Conservation (phyloP, 1,139 yeast species). For the Saccharomycopsis crataegensis region DNA sequence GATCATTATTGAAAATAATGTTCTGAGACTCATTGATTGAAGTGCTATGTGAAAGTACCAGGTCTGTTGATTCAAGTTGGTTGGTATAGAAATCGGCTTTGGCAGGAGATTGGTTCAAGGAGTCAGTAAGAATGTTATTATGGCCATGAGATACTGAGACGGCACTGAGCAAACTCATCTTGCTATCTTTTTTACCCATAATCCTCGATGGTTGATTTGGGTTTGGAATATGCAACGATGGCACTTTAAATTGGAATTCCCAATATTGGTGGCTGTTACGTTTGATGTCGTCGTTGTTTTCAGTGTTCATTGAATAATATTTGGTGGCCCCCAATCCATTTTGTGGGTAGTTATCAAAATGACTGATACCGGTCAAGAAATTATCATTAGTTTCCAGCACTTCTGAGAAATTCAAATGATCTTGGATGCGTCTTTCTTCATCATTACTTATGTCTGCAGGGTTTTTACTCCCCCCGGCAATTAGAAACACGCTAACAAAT, state of each 20-base stretch:
- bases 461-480: constrained; percentile 16
- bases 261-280: not conserved
- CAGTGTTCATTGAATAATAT: too few relatives aligned
- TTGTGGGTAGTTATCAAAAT: not conserved
- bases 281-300: not conserved
- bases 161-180: not conserved
- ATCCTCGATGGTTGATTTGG: not conserved
- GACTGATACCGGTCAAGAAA: not conserved
- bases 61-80: not conserved
- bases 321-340: too few relatives aligned
- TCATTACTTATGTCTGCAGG: not conserved
- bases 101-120: not conserved
- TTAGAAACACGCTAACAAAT: constrained; percentile 25
- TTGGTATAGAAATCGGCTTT: not conserved
- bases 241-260: not conserved
- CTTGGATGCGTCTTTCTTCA: too few relatives aligned
- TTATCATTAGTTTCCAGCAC: not conserved
- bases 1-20: too few relatives aligned
- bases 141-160: not conserved
- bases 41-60: constrained; percentile 8
- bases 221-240: not conserved
- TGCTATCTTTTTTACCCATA: not conserved
- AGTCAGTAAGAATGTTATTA: not conserved
- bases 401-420: too few relatives aligned
- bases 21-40: constrained; percentile 2